Conservation (phyloP, 2,329 filamentous ascomycete species). For the Colletotrichum sidae region DNA sequence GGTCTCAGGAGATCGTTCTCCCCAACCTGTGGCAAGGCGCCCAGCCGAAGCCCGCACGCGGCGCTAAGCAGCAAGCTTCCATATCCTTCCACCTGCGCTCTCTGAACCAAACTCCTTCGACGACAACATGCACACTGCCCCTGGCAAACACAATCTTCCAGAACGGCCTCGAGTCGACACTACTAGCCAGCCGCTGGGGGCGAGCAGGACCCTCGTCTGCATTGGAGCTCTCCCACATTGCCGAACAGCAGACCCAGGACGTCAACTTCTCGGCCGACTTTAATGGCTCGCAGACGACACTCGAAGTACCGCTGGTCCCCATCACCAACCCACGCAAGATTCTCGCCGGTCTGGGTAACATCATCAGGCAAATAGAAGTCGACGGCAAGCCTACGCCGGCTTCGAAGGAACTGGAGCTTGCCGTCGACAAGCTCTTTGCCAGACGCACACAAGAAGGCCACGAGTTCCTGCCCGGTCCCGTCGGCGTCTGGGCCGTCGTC, state of each 20-base stretch:
- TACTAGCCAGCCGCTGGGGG: constrained; percentile 60
- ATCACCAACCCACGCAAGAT: constrained; percentile 73
- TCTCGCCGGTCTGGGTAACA: constrained; percentile 79
- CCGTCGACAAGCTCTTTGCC: constrained; percentile 70
- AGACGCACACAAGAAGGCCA: constrained; percentile 49
- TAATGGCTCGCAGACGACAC: constrained; percentile 41
- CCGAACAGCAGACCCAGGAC: constrained; percentile 54
- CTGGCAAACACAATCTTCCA: constrained; percentile 84
- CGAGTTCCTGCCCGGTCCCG: constrained; percentile 53
- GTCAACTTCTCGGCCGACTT: constrained; percentile 41
- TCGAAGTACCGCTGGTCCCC: constrained; percentile 63
- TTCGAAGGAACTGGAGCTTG: constrained; percentile 76
- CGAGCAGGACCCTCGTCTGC: constrained; percentile 36
- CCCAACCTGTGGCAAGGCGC: constrained; percentile 56
- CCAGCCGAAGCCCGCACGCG: constrained; percentile 5
- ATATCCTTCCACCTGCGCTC: constrained; percentile 15
- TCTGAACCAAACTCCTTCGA: not conserved
- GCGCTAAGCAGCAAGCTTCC: constrained; percentile 28
- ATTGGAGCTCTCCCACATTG: constrained; percentile 44
- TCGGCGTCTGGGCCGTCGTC: constrained; percentile 80
- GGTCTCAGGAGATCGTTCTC: constrained; percentile 53
- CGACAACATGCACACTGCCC: constrained; percentile 64
- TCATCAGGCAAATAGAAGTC: constrained; percentile 73
- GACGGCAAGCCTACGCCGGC: constrained; percentile 66
- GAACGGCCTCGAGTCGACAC: constrained; percentile 72